Conservation (phyloP, 768 basidiomycete genomes). For the Polyporus arcularius region DNA sequence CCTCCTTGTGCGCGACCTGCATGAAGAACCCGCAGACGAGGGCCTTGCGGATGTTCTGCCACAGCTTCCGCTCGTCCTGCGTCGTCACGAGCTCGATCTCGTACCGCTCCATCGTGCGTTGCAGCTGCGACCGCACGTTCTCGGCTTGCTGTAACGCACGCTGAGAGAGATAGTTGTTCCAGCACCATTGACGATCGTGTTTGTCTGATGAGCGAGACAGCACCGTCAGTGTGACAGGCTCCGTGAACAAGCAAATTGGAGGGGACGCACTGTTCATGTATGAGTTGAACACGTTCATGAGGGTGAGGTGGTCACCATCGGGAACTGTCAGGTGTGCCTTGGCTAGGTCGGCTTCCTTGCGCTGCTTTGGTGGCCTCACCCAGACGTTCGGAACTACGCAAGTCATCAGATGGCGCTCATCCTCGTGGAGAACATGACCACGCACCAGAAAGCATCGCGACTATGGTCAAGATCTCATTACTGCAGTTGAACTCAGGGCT, state of each 20-base stretch:
- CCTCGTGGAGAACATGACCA: not conserved
- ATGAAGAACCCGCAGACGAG: conserved; percentile 96
- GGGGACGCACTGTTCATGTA: conserved; percentile 72
- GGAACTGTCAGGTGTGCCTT: conserved; percentile 88
- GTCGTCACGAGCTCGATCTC: conserved; percentile 78
- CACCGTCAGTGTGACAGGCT: not conserved
- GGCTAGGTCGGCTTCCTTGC: conserved; percentile 90
- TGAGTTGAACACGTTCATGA: conserved; percentile 94
- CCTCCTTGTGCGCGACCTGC: conserved; percentile 96
- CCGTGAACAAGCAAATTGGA: not conserved
- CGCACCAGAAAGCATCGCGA: conserved; percentile 93
- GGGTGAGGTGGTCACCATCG: conserved; percentile 93
- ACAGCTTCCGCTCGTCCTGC: conserved; percentile 53
- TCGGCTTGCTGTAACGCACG: conserved; percentile 89
- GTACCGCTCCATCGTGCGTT: conserved; percentile 88
- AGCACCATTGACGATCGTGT: conserved; percentile 85
- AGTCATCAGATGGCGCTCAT: not conserved
- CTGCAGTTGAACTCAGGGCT: conserved; percentile 96
- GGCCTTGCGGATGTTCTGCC: conserved; percentile 74
- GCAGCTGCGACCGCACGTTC: conserved; percentile 87
- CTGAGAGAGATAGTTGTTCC: conserved; percentile 83
- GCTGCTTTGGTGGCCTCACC: conserved; percentile 84
- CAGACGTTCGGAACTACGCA: conserved; percentile 86
- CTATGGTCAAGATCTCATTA: conserved; percentile 93
- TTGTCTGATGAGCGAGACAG: conserved; percentile 48